A percentile compares a stretch with the other conserved stretches of the same genome.
phyloP scores from a whole-genome alignment of 2,329 filamentous ascomycete genomes.

The Botrytis tulipae region DNA sequence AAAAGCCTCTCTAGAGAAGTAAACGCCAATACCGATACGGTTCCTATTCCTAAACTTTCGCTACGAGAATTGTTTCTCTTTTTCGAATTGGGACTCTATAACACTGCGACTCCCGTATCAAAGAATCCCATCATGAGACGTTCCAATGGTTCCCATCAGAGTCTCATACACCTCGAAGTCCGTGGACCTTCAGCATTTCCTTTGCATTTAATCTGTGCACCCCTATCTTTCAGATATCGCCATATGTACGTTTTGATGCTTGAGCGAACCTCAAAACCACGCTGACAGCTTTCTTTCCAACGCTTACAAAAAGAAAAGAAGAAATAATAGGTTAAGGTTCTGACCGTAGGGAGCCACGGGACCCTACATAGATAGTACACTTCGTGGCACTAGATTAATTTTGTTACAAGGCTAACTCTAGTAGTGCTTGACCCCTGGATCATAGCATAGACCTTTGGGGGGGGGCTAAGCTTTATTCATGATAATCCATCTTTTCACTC shows the following conservation, averaged over 20 bases:
- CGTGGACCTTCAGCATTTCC: slow-evolving; percentile 4
- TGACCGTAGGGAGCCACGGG: not conserved
- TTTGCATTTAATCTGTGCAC: slow-evolving; percentile 6
- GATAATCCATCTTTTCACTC: not conserved
- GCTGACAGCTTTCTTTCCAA: not conserved
- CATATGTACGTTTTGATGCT: not conserved
- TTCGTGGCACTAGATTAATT: not conserved
- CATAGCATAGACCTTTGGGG: not conserved
- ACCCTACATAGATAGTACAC: not conserved
- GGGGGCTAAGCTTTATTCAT: not conserved
- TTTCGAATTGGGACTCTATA: not conserved
- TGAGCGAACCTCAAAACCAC: not conserved
- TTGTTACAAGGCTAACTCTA: not conserved
- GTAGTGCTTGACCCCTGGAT: slow-evolving; percentile 9
- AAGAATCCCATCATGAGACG: not conserved
- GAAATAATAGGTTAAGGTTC: not conserved
- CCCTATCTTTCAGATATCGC: slow-evolving; percentile 3
- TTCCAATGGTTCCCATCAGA: not conserved
- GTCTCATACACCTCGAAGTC: not conserved
- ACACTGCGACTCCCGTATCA: not conserved
- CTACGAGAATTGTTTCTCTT: slow-evolving; percentile 13
- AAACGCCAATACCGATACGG: not conserved
- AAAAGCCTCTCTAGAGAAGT: not conserved
- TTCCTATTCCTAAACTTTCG: not conserved
- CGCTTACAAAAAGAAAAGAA: not conserved